phyloP scores from a whole-genome alignment of 1,284 basidiomycete species.

The Cutaneotrichosporon cavernicola region DNA sequence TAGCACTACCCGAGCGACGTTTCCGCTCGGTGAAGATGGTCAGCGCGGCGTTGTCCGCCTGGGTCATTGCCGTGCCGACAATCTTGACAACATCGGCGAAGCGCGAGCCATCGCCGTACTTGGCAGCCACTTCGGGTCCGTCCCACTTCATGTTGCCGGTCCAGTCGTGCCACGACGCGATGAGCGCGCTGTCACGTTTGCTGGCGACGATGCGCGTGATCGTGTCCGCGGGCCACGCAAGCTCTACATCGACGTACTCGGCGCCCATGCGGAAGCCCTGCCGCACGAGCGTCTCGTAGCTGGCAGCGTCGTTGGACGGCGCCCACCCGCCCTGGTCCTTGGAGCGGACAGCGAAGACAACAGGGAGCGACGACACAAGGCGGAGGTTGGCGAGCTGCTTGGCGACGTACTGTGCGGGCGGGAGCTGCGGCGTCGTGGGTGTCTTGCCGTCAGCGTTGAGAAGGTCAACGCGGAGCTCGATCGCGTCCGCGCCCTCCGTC shows the following conservation, averaged over 20 bases:
- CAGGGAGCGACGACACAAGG: slow-evolving; percentile 73
- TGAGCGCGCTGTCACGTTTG: slow-evolving; percentile 74
- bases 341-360: slow-evolving; percentile 90
- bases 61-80: slow-evolving; percentile 73
- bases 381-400: slow-evolving; percentile 79
- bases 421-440: slow-evolving; percentile 59
- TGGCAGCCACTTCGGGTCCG: slow-evolving; percentile 64
- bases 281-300: slow-evolving; percentile 74
- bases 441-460: slow-evolving; percentile 60
- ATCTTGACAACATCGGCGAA: slow-evolving; percentile 91
- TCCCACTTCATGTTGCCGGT: slow-evolving; percentile 82
- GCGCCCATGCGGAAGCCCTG: slow-evolving; percentile 79
- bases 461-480: slow-evolving; percentile 91
- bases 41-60: slow-evolving; percentile 79
- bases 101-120: slow-evolving; percentile 64
- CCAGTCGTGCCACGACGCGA: slow-evolving; percentile 95
- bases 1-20: slow-evolving; percentile 60
- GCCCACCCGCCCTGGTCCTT: slow-evolving; percentile 86
- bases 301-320: slow-evolving; percentile 72
- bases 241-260: slow-evolving; percentile 92
- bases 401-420: slow-evolving; percentile 71
- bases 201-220: slow-evolving; percentile 63
- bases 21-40: slow-evolving; percentile 65
- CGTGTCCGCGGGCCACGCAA: slow-evolving; percentile 66
- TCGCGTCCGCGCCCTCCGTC: slow-evolving; percentile 80